Evolutionary conservation across 192 early-diverging fungal species (phyloP), one percentile per base, ranked within the genome.

Genomic region (Podila verticillata): DNA sequence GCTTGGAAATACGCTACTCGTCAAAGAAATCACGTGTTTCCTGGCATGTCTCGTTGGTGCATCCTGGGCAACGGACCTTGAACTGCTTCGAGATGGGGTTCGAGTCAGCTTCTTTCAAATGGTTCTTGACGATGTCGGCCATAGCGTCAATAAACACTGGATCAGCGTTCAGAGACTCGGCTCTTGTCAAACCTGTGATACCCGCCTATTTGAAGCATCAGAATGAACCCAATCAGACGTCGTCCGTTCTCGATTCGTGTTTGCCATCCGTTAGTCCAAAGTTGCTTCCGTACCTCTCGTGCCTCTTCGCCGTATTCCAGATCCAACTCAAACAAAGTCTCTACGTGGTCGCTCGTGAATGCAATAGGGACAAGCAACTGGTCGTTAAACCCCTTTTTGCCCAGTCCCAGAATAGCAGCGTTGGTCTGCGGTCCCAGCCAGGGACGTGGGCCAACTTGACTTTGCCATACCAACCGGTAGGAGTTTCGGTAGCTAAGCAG

Each of bases 281-380:
- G 61, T 26, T 61, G 10, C 13, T 30, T n/a, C 24, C 65, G 22
- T 84, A 93, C 90, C 86, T 96, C 89, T 48, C 91, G 68, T 7
- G 96, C 97, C 34, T 95, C 86, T 36, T 95, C 84, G 4, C 92
- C 94, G 71, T 97, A 99, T 71, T 99, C 97, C 22, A 95, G 71
- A 83, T 99, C 97, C 59, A 99, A 86, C 88, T 99, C 97, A 89
- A 91, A 99, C 63, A 99, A 80, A 4, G 97, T 99, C 78, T 99
- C 97, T 56, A 99, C 94, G 75, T 99, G 97, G 74, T 99, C 97
- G 30, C 92, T 94, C 3, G 96, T 96, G 61, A 99, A 99, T 2
- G 97, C 96, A 75, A 99, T 93, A 1, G 97, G 97, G 4, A 99
- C 92, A 35, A 97, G 75, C 20, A 98, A 83, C 29, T 97, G 70